Percentiles rank a stretch among this genome's conserved stretches.
Evolutionary conservation across 306 rosid species (phyloP).

Genomic region (Quercus variabilis): DNA sequence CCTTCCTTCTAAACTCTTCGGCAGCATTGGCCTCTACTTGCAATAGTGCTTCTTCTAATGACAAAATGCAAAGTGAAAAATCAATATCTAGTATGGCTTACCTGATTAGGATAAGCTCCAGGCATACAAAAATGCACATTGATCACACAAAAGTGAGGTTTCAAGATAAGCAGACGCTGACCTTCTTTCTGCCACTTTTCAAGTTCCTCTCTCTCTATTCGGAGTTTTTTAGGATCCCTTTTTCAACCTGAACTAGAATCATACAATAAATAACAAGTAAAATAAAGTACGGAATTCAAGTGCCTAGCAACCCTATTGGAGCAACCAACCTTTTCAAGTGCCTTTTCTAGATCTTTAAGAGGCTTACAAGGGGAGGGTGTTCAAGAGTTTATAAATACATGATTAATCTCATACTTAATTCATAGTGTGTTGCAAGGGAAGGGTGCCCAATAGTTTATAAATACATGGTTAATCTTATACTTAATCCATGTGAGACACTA

Average conservation of each 20-base stretch:
- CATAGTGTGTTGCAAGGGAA: too few species aligned
- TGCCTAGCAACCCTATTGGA: not conserved
- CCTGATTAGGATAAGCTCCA: not conserved
- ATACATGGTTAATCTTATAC: too few species aligned
- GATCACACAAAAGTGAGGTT: not conserved
- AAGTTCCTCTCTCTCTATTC: slow-evolving; percentile 86
- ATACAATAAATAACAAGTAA: slow-evolving; percentile 13
- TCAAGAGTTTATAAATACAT: rapidly evolving
- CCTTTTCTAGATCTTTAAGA: slow-evolving; percentile 81
- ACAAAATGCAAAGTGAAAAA: not conserved
- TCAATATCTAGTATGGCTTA: not conserved
- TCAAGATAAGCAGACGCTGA: slow-evolving; percentile 18
- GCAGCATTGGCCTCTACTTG: slow-evolving; percentile 92
- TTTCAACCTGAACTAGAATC: slow-evolving; percentile 63
- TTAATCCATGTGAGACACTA: too few species aligned
- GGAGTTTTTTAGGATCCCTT: slow-evolving; percentile 80
- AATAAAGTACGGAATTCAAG: not conserved
- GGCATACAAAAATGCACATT: not conserved
- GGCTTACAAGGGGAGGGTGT: too few species aligned
- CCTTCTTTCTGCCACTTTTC: slow-evolving; percentile 84
- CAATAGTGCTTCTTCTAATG: slow-evolving; percentile 79
- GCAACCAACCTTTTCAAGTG: slow-evolving; percentile 85
- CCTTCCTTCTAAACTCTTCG: slow-evolving; percentile 77
- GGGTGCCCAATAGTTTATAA: too few species aligned
- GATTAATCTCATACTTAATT: rapidly evolving